Evolutionary conservation across 306 rosid genomes (phyloP).

Genomic region (Fragaria iinumae): DNA sequence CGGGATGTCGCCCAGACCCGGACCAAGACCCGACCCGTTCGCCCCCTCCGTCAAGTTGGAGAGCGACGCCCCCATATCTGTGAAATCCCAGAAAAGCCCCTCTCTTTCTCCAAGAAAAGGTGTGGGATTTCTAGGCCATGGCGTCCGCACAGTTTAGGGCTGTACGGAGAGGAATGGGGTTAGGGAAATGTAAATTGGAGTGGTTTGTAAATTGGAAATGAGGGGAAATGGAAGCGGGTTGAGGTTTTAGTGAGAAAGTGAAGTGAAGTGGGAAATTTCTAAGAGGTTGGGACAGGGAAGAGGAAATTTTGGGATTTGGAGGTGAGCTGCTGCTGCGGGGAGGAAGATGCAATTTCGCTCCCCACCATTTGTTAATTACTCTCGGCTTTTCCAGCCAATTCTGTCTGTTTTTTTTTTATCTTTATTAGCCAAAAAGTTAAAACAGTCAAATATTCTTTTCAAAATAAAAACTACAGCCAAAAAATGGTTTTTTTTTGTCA

Average conservation of each 20-base stretch:
- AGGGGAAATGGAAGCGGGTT: no score
- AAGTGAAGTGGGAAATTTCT: neutral
- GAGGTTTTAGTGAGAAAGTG: slow-evolving; percentile 5
- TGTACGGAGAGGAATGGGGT: neutral
- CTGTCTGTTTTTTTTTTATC: neutral
- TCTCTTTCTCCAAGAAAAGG: neutral
- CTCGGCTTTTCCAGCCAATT: neutral
- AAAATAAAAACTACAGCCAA: no score
- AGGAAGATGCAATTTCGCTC: slow-evolving; percentile 17
- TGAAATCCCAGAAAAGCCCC: neutral
- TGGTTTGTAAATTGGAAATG: neutral
- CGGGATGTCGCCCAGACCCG: slow-evolving; percentile 90
- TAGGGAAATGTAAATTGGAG: neutral
- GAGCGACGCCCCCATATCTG: slow-evolving; percentile 69
- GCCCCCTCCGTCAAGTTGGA: slow-evolving; percentile 57
- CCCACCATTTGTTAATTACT: neutral
- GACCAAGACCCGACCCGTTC: slow-evolving; percentile 57
- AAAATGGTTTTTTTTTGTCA: no score
- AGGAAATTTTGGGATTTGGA: neutral
- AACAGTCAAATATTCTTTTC: no score
- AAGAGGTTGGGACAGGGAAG: neutral
- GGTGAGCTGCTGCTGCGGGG: neutral
- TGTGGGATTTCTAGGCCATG: slow-evolving; percentile 6
- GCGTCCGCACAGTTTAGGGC: neutral
- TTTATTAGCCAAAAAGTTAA: no score